Conservation (phyloP, 2,329 filamentous ascomycete species). For the Zarea fungicola region DNA sequence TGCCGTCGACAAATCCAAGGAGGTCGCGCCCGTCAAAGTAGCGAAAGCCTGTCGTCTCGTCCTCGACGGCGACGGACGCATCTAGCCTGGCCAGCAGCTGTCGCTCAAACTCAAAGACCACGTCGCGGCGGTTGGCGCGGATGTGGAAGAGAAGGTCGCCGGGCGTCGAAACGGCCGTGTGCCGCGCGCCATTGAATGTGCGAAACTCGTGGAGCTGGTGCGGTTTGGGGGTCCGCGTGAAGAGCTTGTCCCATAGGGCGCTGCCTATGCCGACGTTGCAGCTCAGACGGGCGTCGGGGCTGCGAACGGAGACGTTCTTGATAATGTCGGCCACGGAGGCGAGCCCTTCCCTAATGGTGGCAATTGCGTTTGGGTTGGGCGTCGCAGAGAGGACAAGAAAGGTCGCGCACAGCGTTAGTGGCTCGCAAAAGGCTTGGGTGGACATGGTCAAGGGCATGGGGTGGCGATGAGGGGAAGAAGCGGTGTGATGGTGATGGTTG, state of each 20-base stretch:
- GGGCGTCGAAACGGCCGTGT: slow-evolving; percentile 49
- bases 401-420: slow-evolving; percentile 47
- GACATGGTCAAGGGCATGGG: no score
- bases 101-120: slow-evolving; percentile 55
- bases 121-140: slow-evolving; percentile 48
- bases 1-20: slow-evolving; percentile 56
- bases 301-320: slow-evolving; percentile 50
- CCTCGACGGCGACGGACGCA: slow-evolving; percentile 40
- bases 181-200: slow-evolving; percentile 39
- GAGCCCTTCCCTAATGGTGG: slow-evolving; percentile 39
- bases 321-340: slow-evolving; percentile 38
- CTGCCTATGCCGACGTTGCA: slow-evolving; percentile 53
- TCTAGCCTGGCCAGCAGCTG: slow-evolving; percentile 47
- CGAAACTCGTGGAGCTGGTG: slow-evolving; percentile 47
- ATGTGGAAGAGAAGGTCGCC: slow-evolving; percentile 57
- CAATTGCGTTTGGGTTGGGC: slow-evolving; percentile 28
- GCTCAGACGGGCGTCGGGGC: slow-evolving; percentile 40
- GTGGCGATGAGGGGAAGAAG: no score
- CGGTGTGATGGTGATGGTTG: no score
- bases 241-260: slow-evolving; percentile 42
- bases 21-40: slow-evolving; percentile 56
- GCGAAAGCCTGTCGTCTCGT: slow-evolving; percentile 52
- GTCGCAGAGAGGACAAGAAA: slow-evolving; percentile 46
- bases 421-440: slow-evolving; percentile 40
- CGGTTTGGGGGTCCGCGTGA: slow-evolving; percentile 41